A percentile compares a stretch with the other conserved stretches of the same genome.
Evolutionary conservation across 805 yeast species (phyloP).

Genomic region (Saccharomycopsis malanga): DNA sequence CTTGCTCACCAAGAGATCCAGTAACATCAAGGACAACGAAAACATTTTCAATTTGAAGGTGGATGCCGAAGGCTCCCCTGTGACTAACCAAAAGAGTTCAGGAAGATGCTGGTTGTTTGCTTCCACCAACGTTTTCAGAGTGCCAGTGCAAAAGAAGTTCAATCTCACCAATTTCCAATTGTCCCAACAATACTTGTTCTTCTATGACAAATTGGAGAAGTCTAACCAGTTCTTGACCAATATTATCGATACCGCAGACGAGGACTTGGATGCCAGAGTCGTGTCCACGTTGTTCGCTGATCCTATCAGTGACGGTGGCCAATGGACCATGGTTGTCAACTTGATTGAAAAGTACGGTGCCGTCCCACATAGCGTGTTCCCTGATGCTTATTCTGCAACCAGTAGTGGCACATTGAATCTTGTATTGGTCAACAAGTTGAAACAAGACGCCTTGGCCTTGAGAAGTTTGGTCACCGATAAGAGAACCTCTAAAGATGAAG

Average conservation of each 20-base stretch:
- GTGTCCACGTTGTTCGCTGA: slow-evolving; percentile 57
- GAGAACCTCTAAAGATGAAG: slow-evolving; percentile 33
- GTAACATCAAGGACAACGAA: slow-evolving; percentile 20
- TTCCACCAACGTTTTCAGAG: slow-evolving; percentile 64
- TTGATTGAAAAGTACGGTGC: slow-evolving; percentile 73
- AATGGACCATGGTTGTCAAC: slow-evolving; percentile 76
- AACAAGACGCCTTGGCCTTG: slow-evolving; percentile 70
- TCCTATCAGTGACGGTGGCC: slow-evolving; percentile 83
- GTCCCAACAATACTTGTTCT: slow-evolving; percentile 72
- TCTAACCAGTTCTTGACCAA: slow-evolving; percentile 75
- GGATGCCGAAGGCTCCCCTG: slow-evolving; percentile 50
- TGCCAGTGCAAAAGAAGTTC: slow-evolving; percentile 52
- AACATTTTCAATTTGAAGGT: slow-evolving; percentile 39
- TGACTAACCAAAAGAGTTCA: slow-evolving; percentile 64
- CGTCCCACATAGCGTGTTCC: slow-evolving; percentile 67
- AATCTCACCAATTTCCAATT: slow-evolving; percentile 63
- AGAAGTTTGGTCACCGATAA: slow-evolving; percentile 40
- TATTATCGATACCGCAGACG: slow-evolving; percentile 58
- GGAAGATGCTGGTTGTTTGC: slow-evolving; percentile 93
- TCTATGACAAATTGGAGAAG: slow-evolving; percentile 82
- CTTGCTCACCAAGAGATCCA: slow-evolving; percentile 12
- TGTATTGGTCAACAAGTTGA: slow-evolving; percentile 58
- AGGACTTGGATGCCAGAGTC: slow-evolving; percentile 62
- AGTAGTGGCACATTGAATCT: slow-evolving; percentile 47
- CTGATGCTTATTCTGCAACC: slow-evolving; percentile 57